Evolutionary conservation across 495 filamentous ascomycete species (phyloP), one percentile per base, ranked within the genome.

Genomic region (Lasiosphaeria ovina): DNA sequence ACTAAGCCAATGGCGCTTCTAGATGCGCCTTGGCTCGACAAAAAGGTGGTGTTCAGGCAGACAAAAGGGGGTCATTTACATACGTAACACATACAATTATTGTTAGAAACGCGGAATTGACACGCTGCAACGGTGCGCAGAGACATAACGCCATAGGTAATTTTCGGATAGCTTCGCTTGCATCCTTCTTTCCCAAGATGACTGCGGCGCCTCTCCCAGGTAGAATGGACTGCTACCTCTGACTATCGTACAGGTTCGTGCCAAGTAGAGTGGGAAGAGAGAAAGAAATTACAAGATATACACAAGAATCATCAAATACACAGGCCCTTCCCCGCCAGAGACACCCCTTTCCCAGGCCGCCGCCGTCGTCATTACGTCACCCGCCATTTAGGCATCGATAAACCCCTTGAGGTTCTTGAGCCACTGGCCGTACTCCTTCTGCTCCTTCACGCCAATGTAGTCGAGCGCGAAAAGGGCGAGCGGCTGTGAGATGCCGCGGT

Each of bases 371-470:
- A 38, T 48, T 16, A 9, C 48, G 16, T 47, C n/a, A 33, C 1
- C 16, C 50, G 10, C 44, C 55, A 24, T 36, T 79, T 86, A 90
- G 61, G 87, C 87, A 69, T 84, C 81, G 62, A 92, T 74, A 67
- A 93, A 93, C 55, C 72, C 75, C 84, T 90, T 92, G 77, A 93
- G 83, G 66, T 86, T 92, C 66, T 87, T 85, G 72, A 99, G 79
- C 94, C 94, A 99, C 61, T 80, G 78, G 47, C 93, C 72, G 76
- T 99, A 99, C 82, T 99, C 94, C 83, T 86, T 90, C 85, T 99
- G 93, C 85, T 99, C 94, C 87, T 99, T 99, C 76, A 89, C 86
- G 74, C 97, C 91, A 69, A 98, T 93, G 78, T 96, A 99, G 71
- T 98, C 93, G 54, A 92, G 92, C 54, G 96, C 85, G 76, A 97